A percentile compares a stretch with the other conserved stretches of the same genome.
phyloP scores from a whole-genome alignment of 176 grass and related monocot species.

The Dendrocalamus sinicus region DNA sequence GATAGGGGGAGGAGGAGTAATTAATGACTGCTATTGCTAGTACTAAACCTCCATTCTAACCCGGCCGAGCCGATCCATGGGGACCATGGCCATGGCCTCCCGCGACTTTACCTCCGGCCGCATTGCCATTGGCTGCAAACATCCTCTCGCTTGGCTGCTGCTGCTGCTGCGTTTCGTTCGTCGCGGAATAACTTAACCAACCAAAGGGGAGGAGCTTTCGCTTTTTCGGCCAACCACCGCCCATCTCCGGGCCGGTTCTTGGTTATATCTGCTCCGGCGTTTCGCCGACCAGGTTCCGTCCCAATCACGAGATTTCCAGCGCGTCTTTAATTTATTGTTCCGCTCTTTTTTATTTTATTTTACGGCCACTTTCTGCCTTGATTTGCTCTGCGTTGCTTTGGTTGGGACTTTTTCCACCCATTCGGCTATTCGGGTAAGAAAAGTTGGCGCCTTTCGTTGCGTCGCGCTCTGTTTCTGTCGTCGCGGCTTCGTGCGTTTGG shows the following conservation, averaged over 20 bases:
- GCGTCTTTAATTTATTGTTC: conserved; percentile 26
- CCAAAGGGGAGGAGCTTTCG: not conserved
- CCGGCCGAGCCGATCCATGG: conserved; percentile 40
- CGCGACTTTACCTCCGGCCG: not conserved
- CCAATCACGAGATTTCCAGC: conserved; percentile 41
- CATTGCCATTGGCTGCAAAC: not conserved
- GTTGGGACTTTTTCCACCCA: not conserved
- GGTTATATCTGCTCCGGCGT: conserved; percentile 24
- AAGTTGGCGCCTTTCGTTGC: conserved; percentile 20
- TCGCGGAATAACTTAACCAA: not conserved
- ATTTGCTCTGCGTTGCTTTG: conserved; percentile 16
- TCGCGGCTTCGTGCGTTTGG: not conserved
- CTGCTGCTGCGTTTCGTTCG: not conserved
- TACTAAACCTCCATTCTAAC: not conserved
- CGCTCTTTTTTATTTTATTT: not conserved
- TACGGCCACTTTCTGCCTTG: conserved; percentile 17
- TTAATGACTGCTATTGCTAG: conserved; percentile 2
- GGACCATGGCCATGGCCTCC: conserved; percentile 29
- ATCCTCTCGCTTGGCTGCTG: not conserved
- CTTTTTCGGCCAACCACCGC: not conserved
- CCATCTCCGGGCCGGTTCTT: not conserved
- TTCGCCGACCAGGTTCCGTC: conserved; percentile 47
- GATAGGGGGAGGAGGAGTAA: not conserved
- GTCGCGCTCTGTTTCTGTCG: not conserved
- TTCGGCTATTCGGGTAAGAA: conserved; percentile 8